Base-by-base conservation (phyloP, 768 basidiomycete genomes). In the Mycena venus region DNA sequence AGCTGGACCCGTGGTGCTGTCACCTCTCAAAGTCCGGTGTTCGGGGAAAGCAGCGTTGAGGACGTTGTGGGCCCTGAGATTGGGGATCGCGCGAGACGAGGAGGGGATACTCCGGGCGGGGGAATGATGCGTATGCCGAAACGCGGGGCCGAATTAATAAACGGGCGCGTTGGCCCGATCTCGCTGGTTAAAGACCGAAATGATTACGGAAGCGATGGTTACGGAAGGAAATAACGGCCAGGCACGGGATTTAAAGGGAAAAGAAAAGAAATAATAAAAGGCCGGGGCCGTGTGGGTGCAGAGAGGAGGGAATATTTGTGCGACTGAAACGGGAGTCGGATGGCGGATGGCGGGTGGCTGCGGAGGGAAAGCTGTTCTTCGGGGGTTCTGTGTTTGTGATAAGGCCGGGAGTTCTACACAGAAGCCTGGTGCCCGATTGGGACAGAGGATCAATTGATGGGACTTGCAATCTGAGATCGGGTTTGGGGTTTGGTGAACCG, bases 21-120 rank as follows among this genome's bases (percentile, higher is more conserved):
- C 70, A 72, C 44, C 64, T 23, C 67, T 65, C 70, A 72, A 72
- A 66, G 23, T 49, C 62, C 71, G 70, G 25, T 51, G 12, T 67
- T 72, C 49, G 71, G 42, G 59, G 64, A 25, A 12, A 27, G 14
- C 11, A 25, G 27, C 25, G 6, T 0, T 5, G 21, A 42, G 36
- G 32, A 23, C 10, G 14, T 31, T 23, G 32, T 15, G 49, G 17
- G 10, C n/a, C n/a, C 17, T 10, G 4, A 21, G 65, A 29, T 38
- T 25, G 51, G 56, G 25, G n/a, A 42, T 38, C 15, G 21, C 60
- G 23, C 27, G 42, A 42, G 56, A 12, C 12, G 55, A 34, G 34
- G 40, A 1, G 19, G n/a, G 36, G 59, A 9, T 38, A n/a, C n/a
- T 9, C 19, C 29, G 40, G 40, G 44, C 27, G 59, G 34, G 21